Percentiles rank a stretch among this genome's conserved stretches.
These are phyloP conservation scores for Euphorbia corollata DNA, from an alignment of 441 rosid species.

Conservation along the genomic window DNA sequence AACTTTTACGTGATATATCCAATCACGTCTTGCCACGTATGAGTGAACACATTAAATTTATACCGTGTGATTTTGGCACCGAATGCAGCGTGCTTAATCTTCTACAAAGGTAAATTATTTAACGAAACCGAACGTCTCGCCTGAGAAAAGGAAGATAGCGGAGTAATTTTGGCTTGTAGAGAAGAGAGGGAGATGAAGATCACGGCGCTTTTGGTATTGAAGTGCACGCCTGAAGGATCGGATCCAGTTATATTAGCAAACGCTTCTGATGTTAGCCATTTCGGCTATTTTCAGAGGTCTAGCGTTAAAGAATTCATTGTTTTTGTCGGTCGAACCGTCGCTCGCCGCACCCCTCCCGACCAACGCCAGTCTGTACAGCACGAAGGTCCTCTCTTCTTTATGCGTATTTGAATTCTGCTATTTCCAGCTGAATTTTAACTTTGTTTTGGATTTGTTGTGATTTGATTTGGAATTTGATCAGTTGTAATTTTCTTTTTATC, in stretches of 20 bases:
- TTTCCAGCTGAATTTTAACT: not conserved
- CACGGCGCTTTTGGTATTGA: conserved; percentile 76
- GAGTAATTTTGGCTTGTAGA: not conserved
- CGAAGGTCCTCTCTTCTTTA: conserved; percentile 43
- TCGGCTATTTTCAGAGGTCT: conserved; percentile 87
- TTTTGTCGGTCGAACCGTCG: conserved; percentile 87
- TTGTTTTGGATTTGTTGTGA: not conserved
- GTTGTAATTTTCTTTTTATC: no score
- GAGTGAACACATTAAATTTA: not conserved
- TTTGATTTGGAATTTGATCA: not conserved
- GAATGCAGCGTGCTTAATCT: not conserved
- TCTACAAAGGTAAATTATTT: not conserved
- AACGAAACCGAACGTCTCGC: not conserved
- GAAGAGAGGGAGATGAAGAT: conserved; percentile 55
- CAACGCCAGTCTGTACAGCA: conserved; percentile 93
- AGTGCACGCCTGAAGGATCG: conserved; percentile 52
- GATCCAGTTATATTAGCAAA: conserved; percentile 66
- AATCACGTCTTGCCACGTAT: not conserved
- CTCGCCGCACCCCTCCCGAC: conserved; percentile 64
- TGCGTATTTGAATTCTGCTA: not conserved
- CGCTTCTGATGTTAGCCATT: conserved; percentile 75
- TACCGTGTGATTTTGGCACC: not conserved
- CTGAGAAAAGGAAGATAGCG: conserved; percentile 1
- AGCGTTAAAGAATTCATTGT: conserved; percentile 80
- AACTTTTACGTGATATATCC: not conserved